Conservation (phyloP, 2,329 filamentous ascomycete species). For the Cytospora piceae region DNA sequence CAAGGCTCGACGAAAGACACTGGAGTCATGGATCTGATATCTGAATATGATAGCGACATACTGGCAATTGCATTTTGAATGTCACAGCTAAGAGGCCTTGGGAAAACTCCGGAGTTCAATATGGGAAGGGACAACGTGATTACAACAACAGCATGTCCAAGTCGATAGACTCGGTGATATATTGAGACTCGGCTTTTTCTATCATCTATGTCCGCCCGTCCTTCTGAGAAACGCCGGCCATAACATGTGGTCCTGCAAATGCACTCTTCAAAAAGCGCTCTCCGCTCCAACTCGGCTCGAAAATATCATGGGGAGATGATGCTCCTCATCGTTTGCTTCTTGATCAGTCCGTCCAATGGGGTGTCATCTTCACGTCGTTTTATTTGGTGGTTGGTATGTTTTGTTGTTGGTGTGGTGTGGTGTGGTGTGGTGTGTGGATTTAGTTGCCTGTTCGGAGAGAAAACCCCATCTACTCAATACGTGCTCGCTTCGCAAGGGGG, state of each 20-base stretch:
- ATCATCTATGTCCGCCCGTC: slow-evolving; percentile 22
- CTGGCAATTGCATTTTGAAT: no score
- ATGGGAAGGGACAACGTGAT: neutral
- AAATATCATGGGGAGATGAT: slow-evolving; percentile 8
- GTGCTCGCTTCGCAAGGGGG: slow-evolving; percentile 30
- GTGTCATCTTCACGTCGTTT: neutral
- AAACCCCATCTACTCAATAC: slow-evolving; percentile 28
- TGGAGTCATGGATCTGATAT: no score
- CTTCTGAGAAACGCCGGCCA: slow-evolving; percentile 19
- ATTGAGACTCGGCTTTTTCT: slow-evolving; percentile 26
- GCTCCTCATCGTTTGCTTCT: slow-evolving; percentile 10
- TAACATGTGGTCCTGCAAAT: slow-evolving; percentile 13
- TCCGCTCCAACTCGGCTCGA: neutral
- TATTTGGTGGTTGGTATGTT: neutral
- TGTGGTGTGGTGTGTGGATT: neutral
- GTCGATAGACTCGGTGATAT: slow-evolving; percentile 20
- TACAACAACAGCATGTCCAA: slow-evolving; percentile 18
- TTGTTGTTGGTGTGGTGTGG: neutral
- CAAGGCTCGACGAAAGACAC: no score
- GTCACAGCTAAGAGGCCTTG: no score
- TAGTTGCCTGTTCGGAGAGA: slow-evolving; percentile 27
- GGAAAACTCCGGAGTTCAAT: no score
- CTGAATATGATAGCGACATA: no score
- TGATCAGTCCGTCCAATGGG: neutral
- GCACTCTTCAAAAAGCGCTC: slow-evolving; percentile 3